A percentile compares a stretch with the other conserved stretches of the same genome.
phyloP scores from a whole-genome alignment of 768 basidiomycete species.

The Myochromella boudieri region DNA sequence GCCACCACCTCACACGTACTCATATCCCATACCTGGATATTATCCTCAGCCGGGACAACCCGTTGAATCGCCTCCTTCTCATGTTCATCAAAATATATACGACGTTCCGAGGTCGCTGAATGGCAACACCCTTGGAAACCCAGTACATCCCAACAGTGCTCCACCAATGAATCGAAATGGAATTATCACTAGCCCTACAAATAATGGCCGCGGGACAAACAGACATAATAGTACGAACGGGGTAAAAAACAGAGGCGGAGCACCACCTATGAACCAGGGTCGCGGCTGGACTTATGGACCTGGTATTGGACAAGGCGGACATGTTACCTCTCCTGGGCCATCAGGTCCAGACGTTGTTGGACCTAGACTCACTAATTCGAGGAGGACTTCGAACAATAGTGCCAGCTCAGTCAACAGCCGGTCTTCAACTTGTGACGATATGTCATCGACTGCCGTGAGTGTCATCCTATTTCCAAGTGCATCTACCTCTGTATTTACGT shows the following conservation, averaged over 20 bases:
- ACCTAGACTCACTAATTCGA: slow-evolving; percentile 58
- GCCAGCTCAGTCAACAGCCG: slow-evolving; percentile 56
- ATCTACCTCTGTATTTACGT: slow-evolving; percentile 8
- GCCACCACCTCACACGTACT: slow-evolving; percentile 29
- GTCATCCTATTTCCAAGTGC: slow-evolving; percentile 3
- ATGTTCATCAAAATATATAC: slow-evolving; percentile 25
- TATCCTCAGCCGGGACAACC: slow-evolving; percentile 25
- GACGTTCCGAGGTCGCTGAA: slow-evolving; percentile 27
- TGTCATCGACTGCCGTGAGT: slow-evolving; percentile 75
- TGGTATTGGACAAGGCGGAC: slow-evolving; percentile 52
- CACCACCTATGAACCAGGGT: slow-evolving; percentile 35
- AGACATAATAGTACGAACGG: slow-evolving; percentile 31
- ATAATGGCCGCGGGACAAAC: slow-evolving; percentile 30
- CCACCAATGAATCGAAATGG: slow-evolving; percentile 29
- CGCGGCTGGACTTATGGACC: slow-evolving; percentile 74
- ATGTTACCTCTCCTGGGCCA: slow-evolving; percentile 27
- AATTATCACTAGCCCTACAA: slow-evolving; percentile 22
- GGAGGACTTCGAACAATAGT: slow-evolving; percentile 53
- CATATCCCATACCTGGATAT: slow-evolving; percentile 28
- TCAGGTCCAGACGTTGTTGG: slow-evolving; percentile 54
- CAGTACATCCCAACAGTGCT: slow-evolving; percentile 22
- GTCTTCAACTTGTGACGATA: slow-evolving; percentile 64
- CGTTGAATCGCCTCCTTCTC: slow-evolving; percentile 25
- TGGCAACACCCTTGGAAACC: slow-evolving; percentile 21
- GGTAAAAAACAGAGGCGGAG: slow-evolving; percentile 26